Evolutionary conservation across 1,284 basidiomycete genomes (phyloP).

Genomic region (Athelia psychrophila): DNA sequence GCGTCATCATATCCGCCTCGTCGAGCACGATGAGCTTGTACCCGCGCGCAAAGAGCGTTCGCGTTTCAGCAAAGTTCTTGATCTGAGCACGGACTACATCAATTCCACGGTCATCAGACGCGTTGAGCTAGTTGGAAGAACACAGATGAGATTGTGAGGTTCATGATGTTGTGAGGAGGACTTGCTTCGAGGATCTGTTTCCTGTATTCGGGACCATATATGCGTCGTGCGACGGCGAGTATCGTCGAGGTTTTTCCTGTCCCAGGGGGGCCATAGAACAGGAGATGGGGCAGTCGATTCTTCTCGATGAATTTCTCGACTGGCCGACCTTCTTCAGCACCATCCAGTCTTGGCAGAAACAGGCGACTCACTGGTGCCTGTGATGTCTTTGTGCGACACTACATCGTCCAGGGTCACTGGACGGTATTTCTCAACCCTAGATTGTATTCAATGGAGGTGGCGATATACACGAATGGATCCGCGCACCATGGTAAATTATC

Average conservation of each 20-base stretch:
- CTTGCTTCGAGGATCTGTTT: conserved; percentile 95
- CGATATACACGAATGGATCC: background rate
- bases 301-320: conserved; percentile 97
- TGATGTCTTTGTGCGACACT: conserved; percentile 94
- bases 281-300: conserved; percentile 90
- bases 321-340: conserved; percentile 26
- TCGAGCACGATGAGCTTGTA: conserved; percentile 99
- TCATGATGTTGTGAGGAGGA: conserved; percentile 4
- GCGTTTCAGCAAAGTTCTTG: conserved; percentile 97
- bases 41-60: conserved; percentile 87
- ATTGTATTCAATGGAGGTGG: background rate
- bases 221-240: conserved; percentile 90
- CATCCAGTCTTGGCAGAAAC: background rate
- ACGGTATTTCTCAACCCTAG: conserved; percentile 95
- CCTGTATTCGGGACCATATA: conserved; percentile 81
- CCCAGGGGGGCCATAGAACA: conserved; percentile 98
- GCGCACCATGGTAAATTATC: conserved; percentile 75
- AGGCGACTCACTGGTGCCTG: conserved; percentile 72
- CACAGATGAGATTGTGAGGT: conserved; percentile 3
- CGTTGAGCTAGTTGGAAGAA: conserved; percentile 68
- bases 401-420: conserved; percentile 88
- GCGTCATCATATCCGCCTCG: conserved; percentile 99
- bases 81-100: conserved; percentile 99
- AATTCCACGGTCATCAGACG: conserved; percentile 97
- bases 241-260: conserved; percentile 99